A percentile compares a stretch with the other conserved stretches of the same genome.
phyloP scores from a whole-genome alignment of 108 stramenopile genomes.

The Stephanodiscus minutulus region DNA sequence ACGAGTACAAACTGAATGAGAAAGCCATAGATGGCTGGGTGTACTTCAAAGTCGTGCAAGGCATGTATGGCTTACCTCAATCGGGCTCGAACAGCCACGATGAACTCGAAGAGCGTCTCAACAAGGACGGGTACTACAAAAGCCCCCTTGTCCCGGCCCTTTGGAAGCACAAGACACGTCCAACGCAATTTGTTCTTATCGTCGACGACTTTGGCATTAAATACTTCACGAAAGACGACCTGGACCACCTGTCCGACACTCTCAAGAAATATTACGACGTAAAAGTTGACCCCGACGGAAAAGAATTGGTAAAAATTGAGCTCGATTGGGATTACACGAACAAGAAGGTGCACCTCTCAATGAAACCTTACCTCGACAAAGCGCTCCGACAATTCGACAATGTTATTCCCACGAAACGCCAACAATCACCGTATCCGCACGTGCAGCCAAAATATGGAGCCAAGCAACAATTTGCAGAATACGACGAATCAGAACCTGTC shows the following conservation, averaged over 20 bases:
- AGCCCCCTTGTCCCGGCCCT: not conserved
- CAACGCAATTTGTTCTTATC: not conserved
- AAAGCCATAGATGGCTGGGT: no score
- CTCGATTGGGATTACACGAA: not conserved
- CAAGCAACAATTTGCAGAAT: constrained; percentile 1
- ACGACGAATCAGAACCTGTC: not conserved
- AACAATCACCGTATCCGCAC: not conserved
- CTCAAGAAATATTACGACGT: constrained; percentile 3
- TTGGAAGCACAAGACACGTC: not conserved
- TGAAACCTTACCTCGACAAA: not conserved
- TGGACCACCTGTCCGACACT: no score
- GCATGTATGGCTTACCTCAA: no score
- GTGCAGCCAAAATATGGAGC: not conserved
- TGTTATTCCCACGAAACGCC: not conserved
- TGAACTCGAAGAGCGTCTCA: not conserved
- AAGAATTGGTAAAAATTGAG: not conserved
- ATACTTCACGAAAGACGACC: not conserved
- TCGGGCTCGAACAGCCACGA: no score
- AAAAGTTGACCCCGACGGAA: not conserved
- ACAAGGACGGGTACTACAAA: constrained; percentile 1
- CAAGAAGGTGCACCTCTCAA: not conserved
- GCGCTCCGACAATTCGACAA: not conserved
- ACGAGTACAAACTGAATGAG: no score
- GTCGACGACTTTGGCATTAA: not conserved
- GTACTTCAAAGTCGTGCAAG: no score